Evolutionary conservation across 2,329 filamentous ascomycete species (phyloP).

Genomic region (Madurella fahalii): DNA sequence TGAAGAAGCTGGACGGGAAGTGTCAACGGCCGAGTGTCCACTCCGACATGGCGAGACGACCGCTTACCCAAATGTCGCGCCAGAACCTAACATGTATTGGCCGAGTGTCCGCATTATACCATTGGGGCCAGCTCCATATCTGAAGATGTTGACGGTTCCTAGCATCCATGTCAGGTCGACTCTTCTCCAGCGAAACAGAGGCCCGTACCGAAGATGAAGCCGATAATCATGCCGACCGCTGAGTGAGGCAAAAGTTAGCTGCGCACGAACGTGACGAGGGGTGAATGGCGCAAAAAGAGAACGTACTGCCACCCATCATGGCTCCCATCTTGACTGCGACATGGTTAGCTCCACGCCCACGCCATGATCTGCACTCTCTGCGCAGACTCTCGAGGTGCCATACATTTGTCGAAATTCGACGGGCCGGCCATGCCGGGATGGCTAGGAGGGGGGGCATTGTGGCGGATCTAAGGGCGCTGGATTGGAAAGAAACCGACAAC

Average conservation of each 20-base stretch:
- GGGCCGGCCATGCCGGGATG: slow-evolving; percentile 37
- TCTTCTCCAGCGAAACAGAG: neutral
- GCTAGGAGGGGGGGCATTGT: slow-evolving; percentile 34
- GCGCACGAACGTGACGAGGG: neutral
- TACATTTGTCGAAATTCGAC: slow-evolving; percentile 55
- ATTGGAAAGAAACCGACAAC: neutral
- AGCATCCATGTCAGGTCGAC: slow-evolving; percentile 26
- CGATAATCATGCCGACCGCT: slow-evolving; percentile 96
- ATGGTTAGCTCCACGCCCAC: slow-evolving; percentile 27
- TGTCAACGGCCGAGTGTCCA: slow-evolving; percentile 13
- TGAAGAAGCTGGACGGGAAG: slow-evolving; percentile 74
- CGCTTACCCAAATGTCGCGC: slow-evolving; percentile 87
- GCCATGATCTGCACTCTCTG: neutral
- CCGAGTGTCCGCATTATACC: slow-evolving; percentile 91
- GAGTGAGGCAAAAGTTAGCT: slow-evolving; percentile 30
- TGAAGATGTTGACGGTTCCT: slow-evolving; percentile 92
- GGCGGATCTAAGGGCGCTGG: neutral
- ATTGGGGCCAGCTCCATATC: slow-evolving; percentile 88
- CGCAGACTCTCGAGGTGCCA: slow-evolving; percentile 7
- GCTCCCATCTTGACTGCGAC: slow-evolving; percentile 89
- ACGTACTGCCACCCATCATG: slow-evolving; percentile 97
- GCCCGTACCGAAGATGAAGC: slow-evolving; percentile 84
- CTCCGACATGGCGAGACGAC: neutral
- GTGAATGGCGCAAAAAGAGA: neutral
- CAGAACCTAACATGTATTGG: slow-evolving; percentile 94